Evolutionary conservation across 768 basidiomycete genomes (phyloP).

Genomic region (Austroboletus festivus): DNA sequence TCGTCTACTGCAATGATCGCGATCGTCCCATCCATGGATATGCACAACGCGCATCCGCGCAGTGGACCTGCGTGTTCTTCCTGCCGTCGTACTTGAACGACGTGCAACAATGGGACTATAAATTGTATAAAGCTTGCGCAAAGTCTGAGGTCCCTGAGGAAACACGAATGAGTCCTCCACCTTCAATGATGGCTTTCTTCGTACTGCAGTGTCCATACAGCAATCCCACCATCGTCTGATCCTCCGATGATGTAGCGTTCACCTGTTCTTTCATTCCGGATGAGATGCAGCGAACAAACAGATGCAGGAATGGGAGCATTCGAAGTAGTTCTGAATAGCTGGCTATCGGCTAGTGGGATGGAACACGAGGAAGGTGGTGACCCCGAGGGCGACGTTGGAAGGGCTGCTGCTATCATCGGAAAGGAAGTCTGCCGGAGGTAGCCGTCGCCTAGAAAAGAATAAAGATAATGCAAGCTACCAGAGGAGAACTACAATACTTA

Average conservation of each 20-base stretch:
- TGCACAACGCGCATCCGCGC: slow-evolving; percentile 65
- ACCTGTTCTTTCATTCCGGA: slow-evolving; percentile 55
- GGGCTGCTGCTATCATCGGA: slow-evolving; percentile 29
- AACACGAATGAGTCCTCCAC: background rate
- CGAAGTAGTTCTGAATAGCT: slow-evolving; percentile 38
- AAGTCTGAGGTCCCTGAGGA: slow-evolving; percentile 56
- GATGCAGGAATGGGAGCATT: slow-evolving; percentile 45
- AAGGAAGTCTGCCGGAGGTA: slow-evolving; percentile 45
- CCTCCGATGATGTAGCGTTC: slow-evolving; percentile 71
- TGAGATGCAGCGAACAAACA: slow-evolving; percentile 46
- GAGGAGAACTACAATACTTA: slow-evolving; percentile 29
- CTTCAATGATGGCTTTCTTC: slow-evolving; percentile 15
- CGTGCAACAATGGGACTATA: slow-evolving; percentile 55
- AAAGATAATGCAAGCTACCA: background rate
- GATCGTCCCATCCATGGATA: slow-evolving; percentile 77
- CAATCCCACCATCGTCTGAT: slow-evolving; percentile 73
- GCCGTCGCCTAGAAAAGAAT: slow-evolving; percentile 47
- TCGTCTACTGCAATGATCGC: slow-evolving; percentile 73
- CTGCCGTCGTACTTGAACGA: slow-evolving; percentile 49
- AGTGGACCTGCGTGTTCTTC: slow-evolving; percentile 54
- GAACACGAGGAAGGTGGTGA: slow-evolving; percentile 4
- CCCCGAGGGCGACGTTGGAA: background rate
- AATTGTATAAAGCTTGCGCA: slow-evolving; percentile 75
- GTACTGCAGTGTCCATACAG: slow-evolving; percentile 68
- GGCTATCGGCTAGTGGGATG: background rate